phyloP scores from a whole-genome alignment of 2,329 filamentous ascomycete species.

The Coccinonectria pachysandricola region DNA sequence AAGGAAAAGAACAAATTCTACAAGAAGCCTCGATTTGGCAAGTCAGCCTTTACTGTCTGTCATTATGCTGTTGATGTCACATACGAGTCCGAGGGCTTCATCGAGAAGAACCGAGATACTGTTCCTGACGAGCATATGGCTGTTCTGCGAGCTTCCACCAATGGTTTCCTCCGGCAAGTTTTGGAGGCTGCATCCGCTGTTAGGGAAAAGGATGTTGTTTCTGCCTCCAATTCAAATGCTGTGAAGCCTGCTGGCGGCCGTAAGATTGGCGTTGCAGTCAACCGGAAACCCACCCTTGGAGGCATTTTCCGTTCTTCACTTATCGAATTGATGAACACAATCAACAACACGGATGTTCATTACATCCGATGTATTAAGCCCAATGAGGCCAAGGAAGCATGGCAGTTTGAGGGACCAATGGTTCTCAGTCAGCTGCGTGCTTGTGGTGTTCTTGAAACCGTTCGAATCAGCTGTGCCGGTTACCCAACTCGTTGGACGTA shows the following conservation, averaged over 20 bases:
- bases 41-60: conserved; percentile 94
- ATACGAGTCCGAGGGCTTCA: conserved; percentile 97
- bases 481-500: conserved; percentile 98
- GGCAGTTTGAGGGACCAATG: conserved; percentile 99
- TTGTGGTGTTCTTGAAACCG: conserved; percentile 97
- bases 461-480: conserved; percentile 92
- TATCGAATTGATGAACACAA: conserved; percentile 96
- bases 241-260: conserved; percentile 72
- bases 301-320: conserved; percentile 98
- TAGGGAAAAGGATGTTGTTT: conserved; percentile 74
- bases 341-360: conserved; percentile 95
- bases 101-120: conserved; percentile 98
- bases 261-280: conserved; percentile 83
- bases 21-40: conserved; percentile 97
- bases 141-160: conserved; percentile 73
- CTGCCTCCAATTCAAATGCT: conserved; percentile 54
- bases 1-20: conserved; percentile 97
- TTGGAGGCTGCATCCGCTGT: conserved; percentile 77
- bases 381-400: conserved; percentile 91
- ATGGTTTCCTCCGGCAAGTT: conserved; percentile 75
- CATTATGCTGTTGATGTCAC: conserved; percentile 98
- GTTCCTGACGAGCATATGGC: conserved; percentile 98
- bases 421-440: conserved; percentile 92
- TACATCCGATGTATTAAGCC: conserved; percentile 99
- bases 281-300: conserved; percentile 91